Percentiles rank a stretch among this genome's conserved stretches.
phyloP scores from a whole-genome alignment of 2,329 filamentous ascomycete genomes.

The Sporothrix pseudoabietina region DNA sequence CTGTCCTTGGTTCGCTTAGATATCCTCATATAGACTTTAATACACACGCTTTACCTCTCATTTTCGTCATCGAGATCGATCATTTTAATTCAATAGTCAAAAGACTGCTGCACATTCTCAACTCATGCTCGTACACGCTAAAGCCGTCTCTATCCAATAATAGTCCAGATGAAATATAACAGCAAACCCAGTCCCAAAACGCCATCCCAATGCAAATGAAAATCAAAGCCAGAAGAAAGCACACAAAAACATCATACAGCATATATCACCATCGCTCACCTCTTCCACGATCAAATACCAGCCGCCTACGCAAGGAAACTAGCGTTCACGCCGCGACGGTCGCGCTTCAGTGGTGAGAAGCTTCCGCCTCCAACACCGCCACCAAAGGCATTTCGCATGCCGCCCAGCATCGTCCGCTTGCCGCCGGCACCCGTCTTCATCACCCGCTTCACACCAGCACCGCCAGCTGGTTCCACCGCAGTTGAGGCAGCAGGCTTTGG shows the following conservation, averaged over 20 bases:
- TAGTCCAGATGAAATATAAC: neutral
- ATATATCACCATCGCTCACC: neutral
- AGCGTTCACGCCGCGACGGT: slow-evolving; percentile 63
- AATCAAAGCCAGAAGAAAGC: neutral
- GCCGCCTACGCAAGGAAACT: slow-evolving; percentile 55
- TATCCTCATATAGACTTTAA: slow-evolving; percentile 10
- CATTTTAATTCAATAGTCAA: slow-evolving; percentile 14
- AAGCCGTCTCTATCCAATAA: neutral
- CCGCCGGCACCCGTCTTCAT: slow-evolving; percentile 37
- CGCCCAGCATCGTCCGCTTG: slow-evolving; percentile 39
- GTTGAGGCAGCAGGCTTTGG: slow-evolving; percentile 8
- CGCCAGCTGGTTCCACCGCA: slow-evolving; percentile 43
- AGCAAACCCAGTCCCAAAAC: neutral
- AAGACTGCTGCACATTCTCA: slow-evolving; percentile 10
- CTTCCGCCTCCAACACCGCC: slow-evolving; percentile 35
- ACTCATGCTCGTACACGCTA: slow-evolving; percentile 21
- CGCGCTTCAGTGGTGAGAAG: slow-evolving; percentile 74
- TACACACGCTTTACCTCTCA: neutral
- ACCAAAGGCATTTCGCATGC: slow-evolving; percentile 52
- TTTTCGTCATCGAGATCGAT: neutral
- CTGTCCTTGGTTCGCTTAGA: neutral
- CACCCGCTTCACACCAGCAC: slow-evolving; percentile 34
- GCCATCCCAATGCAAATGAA: slow-evolving; percentile 18
- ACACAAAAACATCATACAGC: slow-evolving; percentile 9
- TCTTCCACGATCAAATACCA: neutral